phyloP scores from a whole-genome alignment of 352 stramenopile genomes.

The Aphanomyces stellatus region DNA sequence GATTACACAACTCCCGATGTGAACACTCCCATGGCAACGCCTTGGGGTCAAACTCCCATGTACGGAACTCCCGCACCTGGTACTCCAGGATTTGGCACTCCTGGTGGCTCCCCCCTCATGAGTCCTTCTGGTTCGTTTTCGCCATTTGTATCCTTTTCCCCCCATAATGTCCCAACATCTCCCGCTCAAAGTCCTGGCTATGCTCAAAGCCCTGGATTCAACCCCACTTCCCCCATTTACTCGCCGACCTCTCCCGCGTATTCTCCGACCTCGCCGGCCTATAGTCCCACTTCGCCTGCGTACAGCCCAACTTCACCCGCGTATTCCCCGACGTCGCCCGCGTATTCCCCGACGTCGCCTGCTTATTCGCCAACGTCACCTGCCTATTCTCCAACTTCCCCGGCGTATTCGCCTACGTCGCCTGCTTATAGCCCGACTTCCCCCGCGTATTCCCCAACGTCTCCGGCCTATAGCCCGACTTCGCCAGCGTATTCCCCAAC shows the following conservation, averaged over 20 bases:
- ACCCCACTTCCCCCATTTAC: conserved; percentile 76
- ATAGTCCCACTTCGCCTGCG: conserved; percentile 34
- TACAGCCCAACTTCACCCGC: conserved; percentile 29
- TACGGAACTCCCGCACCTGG: conserved; percentile 17
- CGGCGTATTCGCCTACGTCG: conserved; percentile 62
- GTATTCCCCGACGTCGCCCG: conserved; percentile 36
- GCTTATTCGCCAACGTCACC: conserved; percentile 72
- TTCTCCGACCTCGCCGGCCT: conserved; percentile 53
- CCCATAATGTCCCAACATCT: background rate
- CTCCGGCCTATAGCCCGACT: conserved; percentile 47
- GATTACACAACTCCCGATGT: conserved; percentile 82
- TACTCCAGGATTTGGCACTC: conserved; percentile 39
- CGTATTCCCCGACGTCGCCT: conserved; percentile 46
- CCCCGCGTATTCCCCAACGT: conserved; percentile 77
- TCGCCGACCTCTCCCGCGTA: conserved; percentile 71
- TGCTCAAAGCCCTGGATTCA: conserved; percentile 47
- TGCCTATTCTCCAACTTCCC: conserved; percentile 60
- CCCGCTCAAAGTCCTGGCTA: conserved; percentile 25
- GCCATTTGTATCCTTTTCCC: conserved; percentile 62
- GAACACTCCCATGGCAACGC: conserved; percentile 76
- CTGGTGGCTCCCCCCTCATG: conserved; percentile 71
- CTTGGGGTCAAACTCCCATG: conserved; percentile 34
- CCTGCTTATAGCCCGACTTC: conserved; percentile 70
- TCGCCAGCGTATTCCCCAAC: conserved; percentile 61
- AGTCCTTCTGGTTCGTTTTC: conserved; percentile 79